These are phyloP conservation scores for Podaxis pistillaris DNA, from an alignment of 768 basidiomycete species.

Conservation along the genomic window DNA sequence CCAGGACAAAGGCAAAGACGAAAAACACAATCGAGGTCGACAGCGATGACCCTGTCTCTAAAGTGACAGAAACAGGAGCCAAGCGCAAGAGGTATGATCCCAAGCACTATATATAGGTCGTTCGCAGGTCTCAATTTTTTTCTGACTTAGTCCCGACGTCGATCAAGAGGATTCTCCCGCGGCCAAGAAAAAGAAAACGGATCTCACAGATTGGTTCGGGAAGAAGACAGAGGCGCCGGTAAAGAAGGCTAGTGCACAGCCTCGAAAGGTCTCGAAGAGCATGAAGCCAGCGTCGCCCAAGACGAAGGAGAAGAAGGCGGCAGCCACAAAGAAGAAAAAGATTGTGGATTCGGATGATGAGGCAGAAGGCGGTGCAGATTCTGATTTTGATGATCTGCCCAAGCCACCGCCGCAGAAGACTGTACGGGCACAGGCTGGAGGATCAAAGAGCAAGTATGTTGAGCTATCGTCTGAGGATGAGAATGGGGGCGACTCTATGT, in stretches of 20 bases:
- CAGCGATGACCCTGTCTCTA: constrained; percentile 19
- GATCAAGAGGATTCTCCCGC: constrained; percentile 43
- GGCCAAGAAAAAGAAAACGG: constrained; percentile 50
- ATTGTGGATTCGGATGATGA: constrained; percentile 45
- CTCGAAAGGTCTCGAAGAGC: constrained; percentile 54
- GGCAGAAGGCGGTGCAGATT: constrained; percentile 36
- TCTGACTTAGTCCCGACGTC: constrained; percentile 10
- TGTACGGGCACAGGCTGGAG: constrained; percentile 45
- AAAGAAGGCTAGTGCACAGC: constrained; percentile 30
- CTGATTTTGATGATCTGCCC: constrained; percentile 28
- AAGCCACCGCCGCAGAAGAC: constrained; percentile 38
- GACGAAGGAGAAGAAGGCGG: constrained; percentile 48
- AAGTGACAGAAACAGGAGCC: constrained; percentile 20
- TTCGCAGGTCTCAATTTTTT: neutral
- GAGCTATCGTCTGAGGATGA: constrained; percentile 54
- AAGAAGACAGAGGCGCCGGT: constrained; percentile 37
- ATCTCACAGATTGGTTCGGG: constrained; percentile 61
- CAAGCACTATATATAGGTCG: constrained; percentile 27
- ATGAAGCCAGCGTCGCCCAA: constrained; percentile 56
- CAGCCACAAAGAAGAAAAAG: constrained; percentile 32
- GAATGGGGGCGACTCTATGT: constrained; percentile 45
- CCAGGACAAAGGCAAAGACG: constrained; percentile 15
- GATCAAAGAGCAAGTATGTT: constrained; percentile 59
- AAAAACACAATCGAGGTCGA: constrained; percentile 14
- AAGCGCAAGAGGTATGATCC: constrained; percentile 72